Evolutionary conservation across 1,139 yeast species (phyloP).

Genomic region (Lodderomyces parapsilosis): DNA sequence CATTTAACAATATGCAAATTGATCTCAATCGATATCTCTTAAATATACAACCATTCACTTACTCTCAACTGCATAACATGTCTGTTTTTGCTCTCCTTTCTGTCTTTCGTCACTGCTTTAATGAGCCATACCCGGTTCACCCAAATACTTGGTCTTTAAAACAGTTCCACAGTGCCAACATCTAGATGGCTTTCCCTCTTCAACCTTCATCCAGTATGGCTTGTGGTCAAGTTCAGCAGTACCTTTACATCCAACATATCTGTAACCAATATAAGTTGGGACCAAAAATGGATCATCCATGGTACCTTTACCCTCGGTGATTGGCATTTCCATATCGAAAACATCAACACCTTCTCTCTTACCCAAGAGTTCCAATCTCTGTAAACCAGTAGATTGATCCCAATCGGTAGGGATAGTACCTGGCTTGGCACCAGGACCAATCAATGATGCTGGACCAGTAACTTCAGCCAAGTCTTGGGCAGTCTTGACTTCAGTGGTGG

Average conservation of each 20-base stretch:
- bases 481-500: conserved; percentile 42
- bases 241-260: conserved; percentile 98
- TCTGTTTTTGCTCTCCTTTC: conserved; percentile 4
- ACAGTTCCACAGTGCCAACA: conserved; percentile 99
- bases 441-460: conserved; percentile 73
- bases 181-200: conserved; percentile 80
- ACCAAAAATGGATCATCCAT: conserved; percentile 81
- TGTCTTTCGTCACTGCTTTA: conserved; percentile 22
- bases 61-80: background rate
- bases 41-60: conserved; percentile 1
- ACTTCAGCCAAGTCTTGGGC: conserved; percentile 76
- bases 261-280: conserved; percentile 88
- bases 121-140: conserved; percentile 68
- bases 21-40: background rate
- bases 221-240: conserved; percentile 82
- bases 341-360: conserved; percentile 94
- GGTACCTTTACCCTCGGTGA: conserved; percentile 87
- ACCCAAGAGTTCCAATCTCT: conserved; percentile 93
- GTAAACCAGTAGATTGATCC: conserved; percentile 98
- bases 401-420: conserved; percentile 89
- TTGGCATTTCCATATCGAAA: conserved; percentile 88
- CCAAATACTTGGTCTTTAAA: conserved; percentile 84
- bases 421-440: conserved; percentile 84
- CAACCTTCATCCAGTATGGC: conserved; percentile 92
- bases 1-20: background rate